Evolutionary conservation across 139 green algal species (phyloP).

Genomic region (Helicosporidium sp.): DNA sequence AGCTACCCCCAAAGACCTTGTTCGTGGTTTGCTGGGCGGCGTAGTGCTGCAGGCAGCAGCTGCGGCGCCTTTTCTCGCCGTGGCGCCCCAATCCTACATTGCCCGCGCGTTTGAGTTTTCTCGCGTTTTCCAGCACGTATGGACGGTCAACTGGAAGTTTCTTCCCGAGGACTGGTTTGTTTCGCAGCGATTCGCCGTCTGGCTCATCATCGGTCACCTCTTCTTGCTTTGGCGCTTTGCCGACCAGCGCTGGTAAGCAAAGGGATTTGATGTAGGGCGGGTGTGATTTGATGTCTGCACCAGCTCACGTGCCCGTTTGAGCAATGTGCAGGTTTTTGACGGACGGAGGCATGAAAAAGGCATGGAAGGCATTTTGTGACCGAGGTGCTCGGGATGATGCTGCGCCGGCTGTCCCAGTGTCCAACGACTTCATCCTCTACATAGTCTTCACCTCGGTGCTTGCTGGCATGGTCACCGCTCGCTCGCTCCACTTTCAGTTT

Average conservation of each 20-base stretch:
- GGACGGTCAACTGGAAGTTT: constrained; percentile 74
- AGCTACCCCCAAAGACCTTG: background rate
- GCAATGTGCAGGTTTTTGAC: background rate
- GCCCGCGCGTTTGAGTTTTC: constrained; percentile 48
- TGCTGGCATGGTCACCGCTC: constrained; percentile 47
- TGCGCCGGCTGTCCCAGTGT: too few species aligned
- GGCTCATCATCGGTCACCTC: constrained; percentile 38
- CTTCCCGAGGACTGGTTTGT: constrained; percentile 45
- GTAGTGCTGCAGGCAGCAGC: constrained; percentile 32
- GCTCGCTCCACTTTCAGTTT: constrained; percentile 75
- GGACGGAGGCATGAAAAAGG: background rate
- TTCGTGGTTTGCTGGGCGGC: constrained; percentile 5
- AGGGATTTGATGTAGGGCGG: too few species aligned
- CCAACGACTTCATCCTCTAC: constrained; percentile 9
- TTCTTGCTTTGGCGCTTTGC: constrained; percentile 34
- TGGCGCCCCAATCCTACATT: constrained; percentile 32
- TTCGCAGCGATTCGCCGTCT: constrained; percentile 25
- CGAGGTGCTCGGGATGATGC: too few species aligned
- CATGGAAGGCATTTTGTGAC: background rate
- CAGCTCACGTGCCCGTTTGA: too few species aligned
- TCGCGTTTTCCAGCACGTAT: constrained; percentile 46
- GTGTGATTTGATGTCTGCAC: too few species aligned
- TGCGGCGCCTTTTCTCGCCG: constrained; percentile 39
- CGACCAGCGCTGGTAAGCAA: constrained; percentile 30
- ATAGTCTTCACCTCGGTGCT: constrained; percentile 55